Conservation (phyloP, 148 eudicot species). For the Vaccinium vitisidaea region DNA sequence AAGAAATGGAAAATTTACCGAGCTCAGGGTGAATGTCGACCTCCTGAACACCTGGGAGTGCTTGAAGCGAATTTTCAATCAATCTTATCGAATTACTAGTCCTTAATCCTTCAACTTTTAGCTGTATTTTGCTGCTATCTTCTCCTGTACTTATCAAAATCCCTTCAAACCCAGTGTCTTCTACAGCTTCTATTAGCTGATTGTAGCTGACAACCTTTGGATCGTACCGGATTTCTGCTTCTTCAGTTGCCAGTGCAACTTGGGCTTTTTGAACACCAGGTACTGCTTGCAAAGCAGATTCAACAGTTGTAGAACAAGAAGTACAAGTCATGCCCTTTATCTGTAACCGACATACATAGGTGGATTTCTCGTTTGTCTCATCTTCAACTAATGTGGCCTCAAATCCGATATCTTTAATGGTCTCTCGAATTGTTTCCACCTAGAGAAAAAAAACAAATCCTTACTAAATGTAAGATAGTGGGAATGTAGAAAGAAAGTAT, state of each 20-base stretch:
- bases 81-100: constrained; percentile 45
- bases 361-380: constrained; percentile 42
- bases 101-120: constrained; percentile 59
- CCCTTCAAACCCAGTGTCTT: constrained; percentile 74
- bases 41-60: constrained; percentile 70
- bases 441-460: constrained; percentile 12
- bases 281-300: constrained; percentile 48
- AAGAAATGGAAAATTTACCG: constrained; percentile 57
- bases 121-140: constrained; percentile 56
- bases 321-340: constrained; percentile 88
- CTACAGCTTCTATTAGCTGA: constrained; percentile 53
- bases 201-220: constrained; percentile 50
- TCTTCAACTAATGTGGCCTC: constrained; percentile 60
- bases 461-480: neutral
- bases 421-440: constrained; percentile 36
- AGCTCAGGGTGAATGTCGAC: constrained; percentile 47
- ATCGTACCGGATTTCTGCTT: constrained; percentile 73
- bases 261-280: constrained; percentile 71
- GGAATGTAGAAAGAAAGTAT: neutral
- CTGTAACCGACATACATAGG: constrained; percentile 57
- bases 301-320: constrained; percentile 75
- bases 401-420: constrained; percentile 53
- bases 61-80: constrained; percentile 57
- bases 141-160: constrained; percentile 74
- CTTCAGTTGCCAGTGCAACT: constrained; percentile 84